Evolutionary conservation across 2,329 filamentous ascomycete species (phyloP).

Genomic region (Cladosporium sphaerospermum): DNA sequence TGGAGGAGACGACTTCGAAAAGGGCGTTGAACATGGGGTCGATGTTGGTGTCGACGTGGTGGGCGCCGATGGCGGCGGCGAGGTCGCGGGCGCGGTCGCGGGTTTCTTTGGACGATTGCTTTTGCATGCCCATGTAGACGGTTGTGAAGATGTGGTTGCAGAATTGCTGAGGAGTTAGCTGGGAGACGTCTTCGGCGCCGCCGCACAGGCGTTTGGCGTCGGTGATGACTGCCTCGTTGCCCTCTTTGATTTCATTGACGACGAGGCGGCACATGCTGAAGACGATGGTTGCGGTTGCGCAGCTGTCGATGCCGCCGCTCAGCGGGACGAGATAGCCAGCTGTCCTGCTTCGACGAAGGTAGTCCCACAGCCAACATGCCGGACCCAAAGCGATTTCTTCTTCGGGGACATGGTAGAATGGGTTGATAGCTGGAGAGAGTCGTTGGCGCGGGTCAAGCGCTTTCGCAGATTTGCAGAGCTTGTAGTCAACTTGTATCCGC

Average conservation of each 20-base stretch:
- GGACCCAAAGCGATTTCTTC: constrained; percentile 62
- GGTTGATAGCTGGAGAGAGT: constrained; percentile 41
- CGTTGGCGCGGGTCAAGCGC: constrained; percentile 24
- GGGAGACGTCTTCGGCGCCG: constrained; percentile 40
- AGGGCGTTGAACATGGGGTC: constrained; percentile 59
- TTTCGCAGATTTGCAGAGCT: constrained; percentile 28
- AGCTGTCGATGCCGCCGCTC: constrained; percentile 56
- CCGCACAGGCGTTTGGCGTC: constrained; percentile 49
- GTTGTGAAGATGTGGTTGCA: constrained; percentile 56
- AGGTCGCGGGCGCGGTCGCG: constrained; percentile 59
- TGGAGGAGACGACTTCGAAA: constrained; percentile 52
- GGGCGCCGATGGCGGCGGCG: constrained; percentile 56
- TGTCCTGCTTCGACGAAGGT: constrained; percentile 46
- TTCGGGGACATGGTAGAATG: constrained; percentile 55
- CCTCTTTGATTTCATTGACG: constrained; percentile 44
- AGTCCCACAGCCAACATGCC: constrained; percentile 63
- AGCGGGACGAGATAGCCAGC: constrained; percentile 54
- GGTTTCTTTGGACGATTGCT: constrained; percentile 61
- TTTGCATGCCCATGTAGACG: constrained; percentile 62
- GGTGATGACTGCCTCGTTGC: constrained; percentile 49
- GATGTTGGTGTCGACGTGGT: constrained; percentile 69
- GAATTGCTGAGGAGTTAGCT: constrained; percentile 52
- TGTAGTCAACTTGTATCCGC: constrained; percentile 40
- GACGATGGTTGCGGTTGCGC: constrained; percentile 48
- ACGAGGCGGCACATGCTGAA: constrained; percentile 49